phyloP scores from a whole-genome alignment of 768 basidiomycete genomes.

The Calocera cornea region DNA sequence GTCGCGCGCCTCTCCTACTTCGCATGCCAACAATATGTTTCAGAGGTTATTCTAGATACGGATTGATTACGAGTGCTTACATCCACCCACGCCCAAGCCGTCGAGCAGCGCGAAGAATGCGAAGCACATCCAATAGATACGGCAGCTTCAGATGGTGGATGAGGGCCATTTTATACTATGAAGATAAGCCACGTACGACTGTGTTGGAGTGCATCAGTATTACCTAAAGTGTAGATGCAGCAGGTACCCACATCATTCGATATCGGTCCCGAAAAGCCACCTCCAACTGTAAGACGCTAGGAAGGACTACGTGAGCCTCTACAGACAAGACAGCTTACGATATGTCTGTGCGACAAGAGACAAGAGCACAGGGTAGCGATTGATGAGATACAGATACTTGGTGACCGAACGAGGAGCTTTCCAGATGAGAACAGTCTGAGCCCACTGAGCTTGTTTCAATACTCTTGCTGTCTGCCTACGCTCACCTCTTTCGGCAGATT shows the following conservation, averaged over 20 bases:
- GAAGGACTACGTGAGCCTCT: background rate
- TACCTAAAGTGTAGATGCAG: too few relatives aligned
- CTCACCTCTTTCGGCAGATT: background rate
- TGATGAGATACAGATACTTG: background rate
- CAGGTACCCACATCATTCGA: background rate
- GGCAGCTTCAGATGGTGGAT: too few relatives aligned
- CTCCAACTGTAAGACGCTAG: background rate
- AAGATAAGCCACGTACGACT: too few relatives aligned
- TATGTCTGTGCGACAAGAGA: background rate
- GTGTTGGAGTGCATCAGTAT: too few relatives aligned
- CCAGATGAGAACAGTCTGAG: background rate
- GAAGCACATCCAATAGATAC: too few relatives aligned
- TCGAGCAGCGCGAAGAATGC: too few relatives aligned
- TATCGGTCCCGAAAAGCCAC: background rate
- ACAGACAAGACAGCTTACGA: background rate
- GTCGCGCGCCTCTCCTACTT: too few relatives aligned
- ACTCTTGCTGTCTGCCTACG: background rate
- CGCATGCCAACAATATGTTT: too few relatives aligned
- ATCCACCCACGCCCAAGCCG: too few relatives aligned
- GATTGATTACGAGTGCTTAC: too few relatives aligned
- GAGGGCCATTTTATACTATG: too few relatives aligned
- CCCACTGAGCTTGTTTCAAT: background rate
- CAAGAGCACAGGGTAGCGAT: background rate
- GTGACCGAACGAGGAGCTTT: background rate
- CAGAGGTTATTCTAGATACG: too few relatives aligned